Percentiles rank a stretch among this genome's conserved stretches.
These are phyloP conservation scores for Umbelopsis vinacea DNA, from an alignment of 192 early-diverging fungal species.

Conservation along the genomic window DNA sequence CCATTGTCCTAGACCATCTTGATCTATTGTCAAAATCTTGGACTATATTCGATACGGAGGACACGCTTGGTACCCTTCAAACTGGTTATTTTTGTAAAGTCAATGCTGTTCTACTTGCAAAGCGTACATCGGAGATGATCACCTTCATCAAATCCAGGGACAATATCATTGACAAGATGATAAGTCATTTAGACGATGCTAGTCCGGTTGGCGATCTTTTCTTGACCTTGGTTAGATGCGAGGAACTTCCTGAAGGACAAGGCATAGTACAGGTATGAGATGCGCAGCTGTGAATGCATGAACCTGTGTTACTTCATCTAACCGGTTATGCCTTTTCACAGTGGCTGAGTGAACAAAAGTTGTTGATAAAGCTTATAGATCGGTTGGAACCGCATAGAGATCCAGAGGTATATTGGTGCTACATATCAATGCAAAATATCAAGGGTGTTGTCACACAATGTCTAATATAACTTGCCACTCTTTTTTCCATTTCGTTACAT, in stretches of 20 bases:
- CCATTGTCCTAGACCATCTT: constrained; percentile 63
- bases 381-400: constrained; percentile 81
- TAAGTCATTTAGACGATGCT: constrained; percentile 74
- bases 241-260: constrained; percentile 84
- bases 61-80: constrained; percentile 50
- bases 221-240: constrained; percentile 91
- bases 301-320: background rate
- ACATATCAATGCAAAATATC: background rate
- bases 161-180: constrained; percentile 75
- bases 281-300: background rate
- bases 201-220: constrained; percentile 78
- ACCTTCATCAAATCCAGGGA: constrained; percentile 81
- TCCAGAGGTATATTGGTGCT: constrained; percentile 62
- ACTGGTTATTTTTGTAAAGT: constrained; percentile 93
- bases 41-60: constrained; percentile 74
- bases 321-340: constrained; percentile 32
- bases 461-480: too few relatives aligned
- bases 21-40: constrained; percentile 85
- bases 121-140: constrained; percentile 91
- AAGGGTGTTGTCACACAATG: too few relatives aligned
- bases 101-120: constrained; percentile 83
- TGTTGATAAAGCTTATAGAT: constrained; percentile 79
- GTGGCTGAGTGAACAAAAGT: constrained; percentile 86
- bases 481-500: too few relatives aligned
- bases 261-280: constrained; percentile 79